Base-by-base conservation (phyloP, 306 rosid genomes). In the Bauhinia variegata region DNA sequence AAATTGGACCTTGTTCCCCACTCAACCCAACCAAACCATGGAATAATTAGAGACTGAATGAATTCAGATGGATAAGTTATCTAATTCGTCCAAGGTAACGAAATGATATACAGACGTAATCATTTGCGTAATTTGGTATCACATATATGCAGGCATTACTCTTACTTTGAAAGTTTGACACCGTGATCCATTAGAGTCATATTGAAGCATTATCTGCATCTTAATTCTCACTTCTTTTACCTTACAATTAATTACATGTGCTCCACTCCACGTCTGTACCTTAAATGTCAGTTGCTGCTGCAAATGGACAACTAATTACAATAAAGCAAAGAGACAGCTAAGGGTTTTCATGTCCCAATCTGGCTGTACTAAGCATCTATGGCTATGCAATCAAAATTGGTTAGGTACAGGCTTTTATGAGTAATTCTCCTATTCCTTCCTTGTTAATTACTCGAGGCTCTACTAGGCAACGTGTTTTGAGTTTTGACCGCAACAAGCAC, bases 201-300 rank as follows among this genome's bases (percentile, higher is more conserved):
- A 36, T 64, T 73, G n/a, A 56, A 73, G 38, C 54, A 57, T 56
- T 16, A 37, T 43, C 13, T 16, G 13, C 39, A 9, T 39, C 75
- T 60, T 60, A 50, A 60, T 48, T 59, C 43, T 51, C 43, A 71
- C 8, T 39, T 71, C 1, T 30, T 60, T 2, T 13, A 18, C n/a
- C n/a, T n/a, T n/a, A n/a, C n/a, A n/a, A n/a, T n/a, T 47, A 44
- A 56, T 44, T 54, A 37, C 41, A 36, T 3, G 5, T 36, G 41
- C 41, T 36, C 28, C 9, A 8, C 41, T 36, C 28, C 9, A 8
- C 41, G 8, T 36, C 9, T 2, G 1, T 36, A 6, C 41, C 2
- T 36, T 36, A 1, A 36, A 5, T 36, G 41, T 0, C 41, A 36
- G 6, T 36, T 36, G 41, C 41, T 36, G 38, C 38, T 36, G 41